Conservation (phyloP, 2,329 filamentous ascomycete genomes). For the Trichoderma lentiforme region DNA sequence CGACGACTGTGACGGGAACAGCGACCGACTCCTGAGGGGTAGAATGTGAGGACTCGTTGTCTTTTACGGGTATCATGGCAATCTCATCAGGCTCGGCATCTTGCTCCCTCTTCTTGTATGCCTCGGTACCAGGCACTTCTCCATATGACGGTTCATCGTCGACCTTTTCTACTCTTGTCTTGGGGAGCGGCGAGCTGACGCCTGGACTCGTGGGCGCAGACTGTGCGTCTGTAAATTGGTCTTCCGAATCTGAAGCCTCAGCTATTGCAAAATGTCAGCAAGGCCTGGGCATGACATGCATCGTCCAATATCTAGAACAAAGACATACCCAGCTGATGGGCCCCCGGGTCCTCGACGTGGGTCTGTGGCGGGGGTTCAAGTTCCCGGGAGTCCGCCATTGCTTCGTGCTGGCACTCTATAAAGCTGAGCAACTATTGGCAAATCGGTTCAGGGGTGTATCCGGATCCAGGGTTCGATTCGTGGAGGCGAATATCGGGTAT, state of each 20-base stretch:
- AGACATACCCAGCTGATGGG: slow-evolving; percentile 54
- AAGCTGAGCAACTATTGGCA: neutral
- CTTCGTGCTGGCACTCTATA: neutral
- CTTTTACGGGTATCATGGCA: slow-evolving; percentile 40
- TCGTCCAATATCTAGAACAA: neutral
- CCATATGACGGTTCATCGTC: slow-evolving; percentile 52
- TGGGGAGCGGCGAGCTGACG: slow-evolving; percentile 52
- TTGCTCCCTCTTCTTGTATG: slow-evolving; percentile 52
- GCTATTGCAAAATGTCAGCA: slow-evolving; percentile 30
- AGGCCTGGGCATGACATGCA: neutral
- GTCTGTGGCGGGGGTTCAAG: slow-evolving; percentile 33
- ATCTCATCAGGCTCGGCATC: slow-evolving; percentile 62
- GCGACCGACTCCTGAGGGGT: slow-evolving; percentile 23
- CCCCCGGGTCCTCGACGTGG: slow-evolving; percentile 51
- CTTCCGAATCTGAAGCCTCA: slow-evolving; percentile 62
- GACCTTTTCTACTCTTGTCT: slow-evolving; percentile 56
- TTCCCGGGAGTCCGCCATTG: slow-evolving; percentile 32
- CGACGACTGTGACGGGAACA: slow-evolving; percentile 51
- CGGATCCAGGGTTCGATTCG: neutral
- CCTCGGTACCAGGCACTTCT: slow-evolving; percentile 59
- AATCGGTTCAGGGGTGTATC: neutral
- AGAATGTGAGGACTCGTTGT: slow-evolving; percentile 25
- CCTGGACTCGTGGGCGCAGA: slow-evolving; percentile 47
- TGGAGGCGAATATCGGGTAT: neutral
- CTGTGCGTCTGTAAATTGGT: slow-evolving; percentile 67